Conservation (phyloP, 257 asterid genomes). For the Solanum arcanum region DNA sequence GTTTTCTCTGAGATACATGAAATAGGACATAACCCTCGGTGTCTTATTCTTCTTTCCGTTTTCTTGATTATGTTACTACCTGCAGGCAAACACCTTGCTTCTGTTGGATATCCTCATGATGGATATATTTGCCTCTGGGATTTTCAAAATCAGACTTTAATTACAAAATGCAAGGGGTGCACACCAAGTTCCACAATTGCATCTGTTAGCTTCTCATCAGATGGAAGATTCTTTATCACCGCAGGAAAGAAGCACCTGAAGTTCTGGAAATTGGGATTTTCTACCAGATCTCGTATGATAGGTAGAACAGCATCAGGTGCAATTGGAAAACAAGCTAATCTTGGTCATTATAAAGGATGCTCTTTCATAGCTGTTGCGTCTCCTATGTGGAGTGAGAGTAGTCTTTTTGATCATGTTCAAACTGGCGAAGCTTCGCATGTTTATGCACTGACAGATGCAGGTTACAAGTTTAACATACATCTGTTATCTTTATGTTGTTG, state of each 20-base stretch:
- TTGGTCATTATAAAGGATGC: constrained; percentile 31
- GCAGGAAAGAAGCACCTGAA: constrained; percentile 52
- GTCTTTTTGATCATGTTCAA: constrained; percentile 9
- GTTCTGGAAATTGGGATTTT: constrained; percentile 41
- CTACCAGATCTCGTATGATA: constrained; percentile 31
- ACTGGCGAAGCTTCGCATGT: constrained; percentile 26
- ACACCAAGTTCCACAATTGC: constrained; percentile 34
- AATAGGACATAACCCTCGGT: background rate
- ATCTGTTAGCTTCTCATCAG: constrained; percentile 40
- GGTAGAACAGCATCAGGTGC: constrained; percentile 29
- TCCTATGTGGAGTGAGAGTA: constrained; percentile 7
- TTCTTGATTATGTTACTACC: background rate
- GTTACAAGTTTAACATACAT: constrained; percentile 7
- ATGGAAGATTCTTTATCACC: constrained; percentile 36
- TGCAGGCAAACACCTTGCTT: constrained; percentile 47
- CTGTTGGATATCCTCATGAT: constrained; percentile 59
- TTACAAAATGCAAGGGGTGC: constrained; percentile 38
- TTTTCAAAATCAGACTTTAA: constrained; percentile 30
- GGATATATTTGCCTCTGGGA: constrained; percentile 67
- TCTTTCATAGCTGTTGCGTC: constrained; percentile 46
- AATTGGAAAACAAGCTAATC: constrained; percentile 27
- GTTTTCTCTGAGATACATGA: background rate
- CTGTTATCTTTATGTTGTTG: background rate
- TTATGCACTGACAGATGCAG: constrained; percentile 57
- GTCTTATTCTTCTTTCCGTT: background rate